Evolutionary conservation across 2,329 filamentous ascomycete species (phyloP).

Genomic region (Calonectria hawksworthii): DNA sequence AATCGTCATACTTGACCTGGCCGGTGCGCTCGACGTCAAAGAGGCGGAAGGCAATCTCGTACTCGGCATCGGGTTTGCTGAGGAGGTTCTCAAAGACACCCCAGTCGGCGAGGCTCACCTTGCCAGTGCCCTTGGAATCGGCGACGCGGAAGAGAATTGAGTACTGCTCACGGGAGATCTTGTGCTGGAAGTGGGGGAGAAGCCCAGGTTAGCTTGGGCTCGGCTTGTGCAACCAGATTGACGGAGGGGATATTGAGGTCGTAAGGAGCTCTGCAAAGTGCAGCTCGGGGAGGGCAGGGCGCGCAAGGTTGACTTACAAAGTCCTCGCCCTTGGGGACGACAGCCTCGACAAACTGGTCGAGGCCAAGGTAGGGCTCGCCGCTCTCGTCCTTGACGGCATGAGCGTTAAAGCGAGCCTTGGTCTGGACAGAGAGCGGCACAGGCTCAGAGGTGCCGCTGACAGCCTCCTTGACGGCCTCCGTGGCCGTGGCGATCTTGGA

Average conservation of each 20-base stretch:
- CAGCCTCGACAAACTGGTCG: conserved; percentile 90
- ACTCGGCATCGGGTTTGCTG: conserved; percentile 95
- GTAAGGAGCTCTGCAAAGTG: neutral
- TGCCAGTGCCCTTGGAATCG: conserved; percentile 81
- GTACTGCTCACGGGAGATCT: conserved; percentile 97
- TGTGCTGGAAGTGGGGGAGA: conserved; percentile 74
- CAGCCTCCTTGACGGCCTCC: conserved; percentile 83
- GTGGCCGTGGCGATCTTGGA: conserved; percentile 66
- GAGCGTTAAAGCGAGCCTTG: conserved; percentile 80
- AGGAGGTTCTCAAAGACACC: conserved; percentile 94
- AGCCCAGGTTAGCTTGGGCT: conserved; percentile 30
- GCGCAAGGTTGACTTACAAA: conserved; percentile 77
- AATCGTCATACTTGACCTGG: conserved; percentile 89
- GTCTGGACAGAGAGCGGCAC: conserved; percentile 80
- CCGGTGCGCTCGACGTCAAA: conserved; percentile 91
- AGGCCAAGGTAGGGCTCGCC: conserved; percentile 86
- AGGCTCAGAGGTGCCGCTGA: conserved; percentile 74
- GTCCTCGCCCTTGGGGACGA: conserved; percentile 89
- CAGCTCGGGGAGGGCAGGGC: conserved; percentile 4
- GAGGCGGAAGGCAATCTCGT: conserved; percentile 97
- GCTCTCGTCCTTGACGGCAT: conserved; percentile 82
- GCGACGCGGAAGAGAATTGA: conserved; percentile 93
- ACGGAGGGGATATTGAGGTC: neutral
- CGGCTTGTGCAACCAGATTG: conserved; percentile 12
- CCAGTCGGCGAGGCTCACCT: conserved; percentile 88